A percentile compares a stretch with the other conserved stretches of the same genome.
phyloP scores from a whole-genome alignment of 331 rosid genomes.

The Prunus yedoensis region DNA sequence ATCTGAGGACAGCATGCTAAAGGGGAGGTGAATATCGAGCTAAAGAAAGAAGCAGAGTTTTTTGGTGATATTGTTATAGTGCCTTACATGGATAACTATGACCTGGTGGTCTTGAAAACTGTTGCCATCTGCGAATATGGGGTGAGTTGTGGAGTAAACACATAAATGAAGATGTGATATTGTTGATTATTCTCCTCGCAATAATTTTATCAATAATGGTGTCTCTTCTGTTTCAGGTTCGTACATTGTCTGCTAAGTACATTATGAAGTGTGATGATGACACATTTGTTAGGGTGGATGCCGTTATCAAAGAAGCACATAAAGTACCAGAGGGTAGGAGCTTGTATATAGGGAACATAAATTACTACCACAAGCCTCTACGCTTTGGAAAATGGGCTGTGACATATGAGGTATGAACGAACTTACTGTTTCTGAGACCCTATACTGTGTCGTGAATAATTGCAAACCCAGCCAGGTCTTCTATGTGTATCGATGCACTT shows the following conservation, averaged over 20 bases:
- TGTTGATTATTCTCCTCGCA: background rate
- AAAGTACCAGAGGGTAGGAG: slow-evolving; percentile 46
- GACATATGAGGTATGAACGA: slow-evolving; percentile 69
- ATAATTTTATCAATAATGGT: slow-evolving; percentile 15
- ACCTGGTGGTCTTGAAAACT: slow-evolving; percentile 93
- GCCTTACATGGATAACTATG: slow-evolving; percentile 94
- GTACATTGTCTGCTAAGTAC: slow-evolving; percentile 59
- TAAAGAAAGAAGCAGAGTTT: slow-evolving; percentile 86
- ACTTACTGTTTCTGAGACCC: slow-evolving; percentile 1
- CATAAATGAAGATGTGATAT: background rate
- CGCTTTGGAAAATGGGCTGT: slow-evolving; percentile 98
- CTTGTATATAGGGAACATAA: slow-evolving; percentile 87
- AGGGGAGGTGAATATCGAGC: slow-evolving; percentile 65
- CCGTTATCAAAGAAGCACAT: slow-evolving; percentile 51
- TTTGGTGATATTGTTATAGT: slow-evolving; percentile 91
- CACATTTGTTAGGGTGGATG: slow-evolving; percentile 77
- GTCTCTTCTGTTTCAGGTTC: slow-evolving; percentile 52
- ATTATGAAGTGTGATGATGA: slow-evolving; percentile 98
- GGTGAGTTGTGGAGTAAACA: slow-evolving; percentile 50
- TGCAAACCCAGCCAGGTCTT: background rate
- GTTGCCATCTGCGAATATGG: slow-evolving; percentile 93
- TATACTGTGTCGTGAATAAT: background rate
- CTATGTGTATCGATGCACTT: background rate
- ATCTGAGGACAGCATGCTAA: slow-evolving; percentile 55
- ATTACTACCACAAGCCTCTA: slow-evolving; percentile 76